Percentiles rank a stretch among this genome's conserved stretches.
Evolutionary conservation across 257 asterid species (phyloP).

Genomic region (Fraxinus anomala): DNA sequence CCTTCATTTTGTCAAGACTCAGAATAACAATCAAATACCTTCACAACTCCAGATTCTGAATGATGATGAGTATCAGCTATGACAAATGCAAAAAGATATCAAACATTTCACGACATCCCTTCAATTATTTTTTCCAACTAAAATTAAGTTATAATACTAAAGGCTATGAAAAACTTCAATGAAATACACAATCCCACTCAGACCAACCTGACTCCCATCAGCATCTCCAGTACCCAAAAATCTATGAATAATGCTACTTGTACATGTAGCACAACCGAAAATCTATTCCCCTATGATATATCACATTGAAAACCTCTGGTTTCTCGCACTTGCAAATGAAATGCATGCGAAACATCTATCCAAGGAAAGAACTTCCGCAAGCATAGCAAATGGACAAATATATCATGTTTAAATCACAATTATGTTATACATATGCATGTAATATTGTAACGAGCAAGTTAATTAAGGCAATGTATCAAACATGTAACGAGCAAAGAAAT

Average conservation of each 20-base stretch:
- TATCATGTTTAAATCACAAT: too few relatives aligned
- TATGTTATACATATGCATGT: neutral
- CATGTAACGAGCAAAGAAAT: slow-evolving; percentile 23
- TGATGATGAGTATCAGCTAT: neutral
- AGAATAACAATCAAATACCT: neutral
- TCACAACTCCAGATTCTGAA: neutral
- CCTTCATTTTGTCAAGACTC: neutral
- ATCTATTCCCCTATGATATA: neutral
- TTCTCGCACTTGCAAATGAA: neutral
- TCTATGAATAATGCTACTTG: too few relatives aligned
- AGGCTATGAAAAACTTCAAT: too few relatives aligned
- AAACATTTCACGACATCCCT: neutral
- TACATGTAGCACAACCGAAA: too few relatives aligned
- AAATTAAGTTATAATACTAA: neutral
- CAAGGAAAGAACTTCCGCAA: too few relatives aligned
- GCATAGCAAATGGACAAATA: too few relatives aligned
- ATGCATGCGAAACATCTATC: neutral
- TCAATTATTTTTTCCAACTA: neutral
- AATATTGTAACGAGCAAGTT: neutral
- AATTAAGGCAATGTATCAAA: slow-evolving; percentile 42
- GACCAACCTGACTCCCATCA: neutral
- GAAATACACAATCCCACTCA: neutral
- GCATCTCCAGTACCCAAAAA: neutral
- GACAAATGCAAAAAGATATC: neutral
- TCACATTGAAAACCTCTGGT: neutral